Evolutionary conservation across 2,329 filamentous ascomycete genomes (phyloP).

Genomic region (Phyllosticta ampelicida): DNA sequence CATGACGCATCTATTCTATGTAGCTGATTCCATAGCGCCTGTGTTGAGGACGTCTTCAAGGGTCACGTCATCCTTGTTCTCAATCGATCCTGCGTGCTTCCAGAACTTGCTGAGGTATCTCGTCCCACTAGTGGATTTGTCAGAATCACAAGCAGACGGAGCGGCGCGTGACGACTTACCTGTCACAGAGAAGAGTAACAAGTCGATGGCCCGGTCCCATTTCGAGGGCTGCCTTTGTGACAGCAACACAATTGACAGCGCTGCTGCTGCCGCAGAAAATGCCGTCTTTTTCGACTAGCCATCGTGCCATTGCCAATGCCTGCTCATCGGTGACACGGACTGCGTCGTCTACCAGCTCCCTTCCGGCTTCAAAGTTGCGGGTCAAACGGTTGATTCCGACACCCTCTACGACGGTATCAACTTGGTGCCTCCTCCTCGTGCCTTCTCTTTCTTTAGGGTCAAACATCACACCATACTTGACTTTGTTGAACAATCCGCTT

Average conservation of each 20-base stretch:
- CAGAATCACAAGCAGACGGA: background rate
- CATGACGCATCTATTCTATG: background rate
- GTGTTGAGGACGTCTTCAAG: slow-evolving; percentile 47
- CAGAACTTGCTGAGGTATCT: slow-evolving; percentile 79
- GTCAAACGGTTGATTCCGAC: slow-evolving; percentile 95
- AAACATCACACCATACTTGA: slow-evolving; percentile 95
- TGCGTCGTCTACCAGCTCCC: slow-evolving; percentile 81
- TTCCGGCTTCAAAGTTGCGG: slow-evolving; percentile 78
- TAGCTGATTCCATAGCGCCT: background rate
- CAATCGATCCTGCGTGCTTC: slow-evolving; percentile 59
- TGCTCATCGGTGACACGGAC: slow-evolving; percentile 81
- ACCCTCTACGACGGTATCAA: slow-evolving; percentile 92
- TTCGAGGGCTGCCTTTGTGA: slow-evolving; percentile 55
- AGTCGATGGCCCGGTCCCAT: slow-evolving; percentile 53
- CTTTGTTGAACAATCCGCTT: slow-evolving; percentile 82
- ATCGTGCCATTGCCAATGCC: slow-evolving; percentile 86
- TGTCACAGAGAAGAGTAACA: slow-evolving; percentile 76
- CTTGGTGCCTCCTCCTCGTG: slow-evolving; percentile 76
- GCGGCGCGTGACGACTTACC: slow-evolving; percentile 16
- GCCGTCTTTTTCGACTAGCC: slow-evolving; percentile 90
- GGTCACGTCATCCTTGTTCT: slow-evolving; percentile 36
- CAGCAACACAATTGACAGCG: slow-evolving; percentile 89
- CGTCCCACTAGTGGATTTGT: slow-evolving; percentile 41
- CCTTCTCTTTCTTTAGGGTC: slow-evolving; percentile 80
- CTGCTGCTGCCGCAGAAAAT: slow-evolving; percentile 91